Evolutionary conservation across 495 filamentous ascomycete species (phyloP).

Genomic region (Neurospora sp.): DNA sequence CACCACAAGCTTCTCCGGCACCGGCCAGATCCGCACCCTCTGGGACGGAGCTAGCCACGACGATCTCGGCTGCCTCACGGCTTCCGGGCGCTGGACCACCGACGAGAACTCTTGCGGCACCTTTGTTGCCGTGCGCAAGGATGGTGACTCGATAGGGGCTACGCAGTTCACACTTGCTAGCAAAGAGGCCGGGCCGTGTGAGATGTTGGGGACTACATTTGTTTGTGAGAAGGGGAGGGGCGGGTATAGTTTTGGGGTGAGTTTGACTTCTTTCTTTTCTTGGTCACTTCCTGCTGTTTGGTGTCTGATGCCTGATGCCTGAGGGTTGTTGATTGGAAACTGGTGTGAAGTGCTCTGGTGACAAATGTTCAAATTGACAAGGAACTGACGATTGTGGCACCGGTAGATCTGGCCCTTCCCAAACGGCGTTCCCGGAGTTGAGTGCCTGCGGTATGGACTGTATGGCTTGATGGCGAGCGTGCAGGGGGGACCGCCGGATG

Average conservation of each 20-base stretch:
- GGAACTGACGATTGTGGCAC: background rate
- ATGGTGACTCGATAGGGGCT: background rate
- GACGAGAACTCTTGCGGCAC: constrained; percentile 11
- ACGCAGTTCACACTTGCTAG: constrained; percentile 3
- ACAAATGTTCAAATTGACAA: too few species aligned
- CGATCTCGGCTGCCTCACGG: constrained; percentile 19
- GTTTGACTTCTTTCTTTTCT: background rate
- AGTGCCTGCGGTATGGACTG: constrained; percentile 10
- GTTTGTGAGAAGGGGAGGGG: constrained; percentile 3
- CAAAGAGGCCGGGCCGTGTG: constrained; percentile 4
- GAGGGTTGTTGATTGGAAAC: too few species aligned
- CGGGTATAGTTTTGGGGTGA: constrained; percentile 11
- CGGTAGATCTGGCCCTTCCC: constrained; percentile 14
- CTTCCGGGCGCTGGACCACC: constrained; percentile 11
- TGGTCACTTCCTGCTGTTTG: background rate
- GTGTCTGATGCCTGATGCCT: background rate
- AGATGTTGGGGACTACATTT: constrained; percentile 6
- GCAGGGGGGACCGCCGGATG: constrained; percentile 1
- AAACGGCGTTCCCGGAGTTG: constrained; percentile 9
- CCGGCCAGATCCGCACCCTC: constrained; percentile 12
- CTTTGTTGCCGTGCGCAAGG: constrained; percentile 5
- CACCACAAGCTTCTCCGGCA: constrained; percentile 5
- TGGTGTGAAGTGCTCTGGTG: too few species aligned
- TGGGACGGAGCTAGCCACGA: constrained; percentile 11
- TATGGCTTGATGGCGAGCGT: constrained; percentile 17